These are phyloP conservation scores for Diplotaxis tenuifolia DNA, from an alignment of 345 rosid genomes.

Conservation along the genomic window DNA sequence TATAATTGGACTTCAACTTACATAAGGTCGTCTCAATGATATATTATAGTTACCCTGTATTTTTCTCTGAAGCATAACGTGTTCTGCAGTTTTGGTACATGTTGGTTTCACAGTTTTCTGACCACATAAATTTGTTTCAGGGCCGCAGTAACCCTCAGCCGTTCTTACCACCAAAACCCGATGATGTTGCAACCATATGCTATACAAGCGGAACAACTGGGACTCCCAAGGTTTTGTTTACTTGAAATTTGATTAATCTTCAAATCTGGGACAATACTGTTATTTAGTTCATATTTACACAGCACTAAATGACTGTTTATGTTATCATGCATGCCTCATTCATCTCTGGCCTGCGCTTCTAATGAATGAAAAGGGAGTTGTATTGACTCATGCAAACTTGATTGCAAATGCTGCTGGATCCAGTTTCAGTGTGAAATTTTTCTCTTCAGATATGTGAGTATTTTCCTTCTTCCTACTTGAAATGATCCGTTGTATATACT, in stretches of 20 bases:
- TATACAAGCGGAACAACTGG: slow-evolving; percentile 99
- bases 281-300: neutral
- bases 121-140: slow-evolving; percentile 36
- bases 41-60: neutral
- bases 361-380: slow-evolving; percentile 65
- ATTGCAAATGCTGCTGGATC: slow-evolving; percentile 86
- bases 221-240: slow-evolving; percentile 76
- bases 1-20: neutral
- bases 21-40: neutral
- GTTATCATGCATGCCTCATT: slow-evolving; percentile 14
- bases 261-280: neutral
- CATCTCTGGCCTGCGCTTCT: slow-evolving; percentile 23
- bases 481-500: neutral
- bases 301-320: slow-evolving; percentile 26
- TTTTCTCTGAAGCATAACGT: slow-evolving; percentile 1
- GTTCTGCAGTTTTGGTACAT: slow-evolving; percentile 10
- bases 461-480: slow-evolving; percentile 5
- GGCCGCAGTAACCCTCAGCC: slow-evolving; percentile 71
- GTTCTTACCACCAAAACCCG: slow-evolving; percentile 74
- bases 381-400: slow-evolving; percentile 78
- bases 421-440: slow-evolving; percentile 43
- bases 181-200: slow-evolving; percentile 90
- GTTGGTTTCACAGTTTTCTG: slow-evolving; percentile 22
- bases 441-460: slow-evolving; percentile 88
- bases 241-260: slow-evolving; percentile 8